Evolutionary conservation across 371 early-diverging fungal genomes (phyloP), one percentile per base, ranked within the genome.

Genomic region (Funneliformis caledonium): DNA sequence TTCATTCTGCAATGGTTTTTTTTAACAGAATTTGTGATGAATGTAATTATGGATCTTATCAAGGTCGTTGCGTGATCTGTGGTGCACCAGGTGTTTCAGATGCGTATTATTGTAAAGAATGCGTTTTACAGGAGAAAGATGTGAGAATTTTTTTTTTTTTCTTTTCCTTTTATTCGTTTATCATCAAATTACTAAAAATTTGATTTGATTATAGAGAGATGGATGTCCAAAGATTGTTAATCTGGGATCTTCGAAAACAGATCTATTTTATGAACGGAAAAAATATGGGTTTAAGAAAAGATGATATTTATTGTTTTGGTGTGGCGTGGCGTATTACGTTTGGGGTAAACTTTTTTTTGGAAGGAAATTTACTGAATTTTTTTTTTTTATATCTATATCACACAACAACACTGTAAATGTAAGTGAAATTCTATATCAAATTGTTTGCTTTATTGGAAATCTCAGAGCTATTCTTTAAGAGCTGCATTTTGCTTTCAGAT

Each of bases 191-290:
- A 52, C 42, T 56, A 2, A 59, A 19, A 22, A 60, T 22, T 33
- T 1, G 14, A 16, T 2, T 43, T 67, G 10, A 31, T 37, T 37
- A 50, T 82, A 93, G 88, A 89, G 98, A 45, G 98, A 98, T 85
- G 98, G 98, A 1, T 98, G 98, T 83, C 98, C 98, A 72, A 98
- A 98, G 88, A 97, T 98, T 83, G 91, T 96, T 45, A 96, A 96
- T 83, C 83, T 96, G 22, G 96, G 96, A 65, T 91, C 93, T 37
- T 92, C 95, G 52, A 92, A 94, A 81, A 93, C 94, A 69, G 97
- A 97, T 85, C 82, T 94, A 76, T 97, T 97, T 81, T 97, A 97
- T 82, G 97, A 97, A 83, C 87, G 96, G 85, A 98, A 98, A 90
- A 97, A 97, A 86, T 96, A 94, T 87, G 95, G 95, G 61, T 78